Evolutionary conservation across 129 eudicot species (phyloP).

Genomic region (Centella asiatica): DNA sequence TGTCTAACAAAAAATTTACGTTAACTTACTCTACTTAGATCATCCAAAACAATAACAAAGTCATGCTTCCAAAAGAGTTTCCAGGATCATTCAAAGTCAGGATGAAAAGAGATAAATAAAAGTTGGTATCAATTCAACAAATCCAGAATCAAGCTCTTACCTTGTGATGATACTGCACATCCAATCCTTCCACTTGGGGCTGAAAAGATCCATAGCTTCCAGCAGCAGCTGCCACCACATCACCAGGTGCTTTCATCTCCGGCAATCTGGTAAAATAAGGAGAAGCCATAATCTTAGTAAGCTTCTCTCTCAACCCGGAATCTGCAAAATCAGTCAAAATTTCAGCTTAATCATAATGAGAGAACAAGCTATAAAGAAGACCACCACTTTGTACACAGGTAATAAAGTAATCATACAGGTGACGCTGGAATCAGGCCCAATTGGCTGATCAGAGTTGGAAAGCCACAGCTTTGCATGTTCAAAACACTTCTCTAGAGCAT

Average conservation of each 20-base stretch:
- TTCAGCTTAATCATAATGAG: background rate
- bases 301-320: slow-evolving; percentile 61
- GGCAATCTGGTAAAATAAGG: slow-evolving; percentile 61
- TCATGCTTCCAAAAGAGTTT: too few relatives aligned
- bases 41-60: too few relatives aligned
- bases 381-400: background rate
- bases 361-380: background rate
- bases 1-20: too few relatives aligned
- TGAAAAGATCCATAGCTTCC: slow-evolving; percentile 49
- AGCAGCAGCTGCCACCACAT: slow-evolving; percentile 55
- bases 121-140: too few relatives aligned
- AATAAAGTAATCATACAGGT: slow-evolving; percentile 41
- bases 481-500: slow-evolving; percentile 51
- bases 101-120: too few relatives aligned
- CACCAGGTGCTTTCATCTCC: slow-evolving; percentile 63
- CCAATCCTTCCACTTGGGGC: slow-evolving; percentile 43
- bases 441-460: slow-evolving; percentile 41
- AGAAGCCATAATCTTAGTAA: slow-evolving; percentile 66
- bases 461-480: slow-evolving; percentile 83
- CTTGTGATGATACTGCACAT: slow-evolving; percentile 31
- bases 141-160: too few relatives aligned
- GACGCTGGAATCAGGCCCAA: slow-evolving; percentile 33
- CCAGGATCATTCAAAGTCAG: too few relatives aligned
- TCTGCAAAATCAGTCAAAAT: slow-evolving; percentile 26
- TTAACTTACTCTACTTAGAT: too few relatives aligned